Evolutionary conservation across 345 rosid species (phyloP).

Genomic region (Populus nigra): DNA sequence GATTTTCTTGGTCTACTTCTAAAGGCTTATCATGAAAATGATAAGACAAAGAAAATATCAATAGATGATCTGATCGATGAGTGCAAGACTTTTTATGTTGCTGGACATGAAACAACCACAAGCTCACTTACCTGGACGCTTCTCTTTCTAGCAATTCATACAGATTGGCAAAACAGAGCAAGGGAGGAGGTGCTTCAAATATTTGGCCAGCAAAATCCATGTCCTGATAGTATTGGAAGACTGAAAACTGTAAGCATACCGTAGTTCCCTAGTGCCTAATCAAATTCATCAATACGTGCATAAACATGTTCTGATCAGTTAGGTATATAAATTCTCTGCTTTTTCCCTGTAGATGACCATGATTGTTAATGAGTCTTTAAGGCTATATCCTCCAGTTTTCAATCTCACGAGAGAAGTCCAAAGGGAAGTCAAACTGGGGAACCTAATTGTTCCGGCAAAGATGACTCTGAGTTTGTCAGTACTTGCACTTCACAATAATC

Average conservation of each 20-base stretch:
- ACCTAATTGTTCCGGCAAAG: background rate
- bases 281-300: too few relatives aligned
- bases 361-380: constrained; percentile 20
- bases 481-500: constrained; percentile 10
- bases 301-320: too few relatives aligned
- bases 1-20: constrained; percentile 23
- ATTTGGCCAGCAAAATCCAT: constrained; percentile 12
- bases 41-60: constrained; percentile 9
- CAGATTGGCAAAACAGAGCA: constrained; percentile 23
- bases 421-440: constrained; percentile 7
- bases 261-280: too few relatives aligned
- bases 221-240: constrained; percentile 1
- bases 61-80: constrained; percentile 21
- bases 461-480: background rate
- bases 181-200: constrained; percentile 14
- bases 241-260: constrained; percentile 15
- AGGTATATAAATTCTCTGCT: background rate
- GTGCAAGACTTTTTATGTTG: constrained; percentile 19
- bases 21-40: constrained; percentile 8
- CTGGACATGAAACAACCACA: constrained; percentile 26
- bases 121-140: constrained; percentile 17
- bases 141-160: constrained; percentile 16
- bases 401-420: constrained; percentile 6
- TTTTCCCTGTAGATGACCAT: constrained; percentile 11
- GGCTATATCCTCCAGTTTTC: constrained; percentile 8